These are phyloP conservation scores for Vigna reflexopilosa DNA, from an alignment of 306 rosid genomes.

Conservation along the genomic window DNA sequence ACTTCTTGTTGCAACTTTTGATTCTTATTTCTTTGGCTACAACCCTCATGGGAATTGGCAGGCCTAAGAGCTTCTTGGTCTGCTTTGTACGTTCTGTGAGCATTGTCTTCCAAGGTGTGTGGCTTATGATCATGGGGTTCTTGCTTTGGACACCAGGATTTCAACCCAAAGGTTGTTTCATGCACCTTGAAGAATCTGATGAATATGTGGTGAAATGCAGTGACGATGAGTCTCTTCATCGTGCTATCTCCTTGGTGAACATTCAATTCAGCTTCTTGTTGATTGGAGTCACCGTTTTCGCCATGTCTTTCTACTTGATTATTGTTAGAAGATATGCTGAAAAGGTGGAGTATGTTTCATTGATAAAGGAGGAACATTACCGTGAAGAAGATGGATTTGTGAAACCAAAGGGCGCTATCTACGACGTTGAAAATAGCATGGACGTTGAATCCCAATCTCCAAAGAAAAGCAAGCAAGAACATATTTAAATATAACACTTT, in stretches of 20 bases:
- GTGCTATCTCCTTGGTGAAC: conserved; percentile 70
- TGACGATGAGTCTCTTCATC: conserved; percentile 57
- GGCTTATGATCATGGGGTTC: conserved; percentile 78
- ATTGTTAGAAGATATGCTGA: conserved; percentile 48
- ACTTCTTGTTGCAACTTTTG: conserved; percentile 65
- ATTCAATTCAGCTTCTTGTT: conserved; percentile 76
- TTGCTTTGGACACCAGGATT: conserved; percentile 70
- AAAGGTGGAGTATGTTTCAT: conserved; percentile 56
- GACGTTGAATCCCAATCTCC: conserved; percentile 48
- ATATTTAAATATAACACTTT: conserved; percentile 14
- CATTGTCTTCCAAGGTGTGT: conserved; percentile 71
- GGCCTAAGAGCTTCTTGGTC: conserved; percentile 64
- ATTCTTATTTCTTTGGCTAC: conserved; percentile 55
- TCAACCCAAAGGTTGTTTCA: conserved; percentile 66
- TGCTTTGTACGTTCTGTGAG: conserved; percentile 67
- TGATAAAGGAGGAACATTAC: conserved; percentile 42
- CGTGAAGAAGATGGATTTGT: conserved; percentile 42
- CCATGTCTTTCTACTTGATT: conserved; percentile 57
- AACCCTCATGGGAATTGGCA: conserved; percentile 64
- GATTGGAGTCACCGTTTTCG: conserved; percentile 54
- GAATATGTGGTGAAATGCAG: conserved; percentile 59
- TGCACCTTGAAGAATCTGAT: conserved; percentile 54
- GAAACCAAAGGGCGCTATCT: neutral
- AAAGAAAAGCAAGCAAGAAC: conserved; percentile 39
- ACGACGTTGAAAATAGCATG: conserved; percentile 6